phyloP scores from a whole-genome alignment of 2,329 filamentous ascomycete species.

The Cladosporium sp. region DNA sequence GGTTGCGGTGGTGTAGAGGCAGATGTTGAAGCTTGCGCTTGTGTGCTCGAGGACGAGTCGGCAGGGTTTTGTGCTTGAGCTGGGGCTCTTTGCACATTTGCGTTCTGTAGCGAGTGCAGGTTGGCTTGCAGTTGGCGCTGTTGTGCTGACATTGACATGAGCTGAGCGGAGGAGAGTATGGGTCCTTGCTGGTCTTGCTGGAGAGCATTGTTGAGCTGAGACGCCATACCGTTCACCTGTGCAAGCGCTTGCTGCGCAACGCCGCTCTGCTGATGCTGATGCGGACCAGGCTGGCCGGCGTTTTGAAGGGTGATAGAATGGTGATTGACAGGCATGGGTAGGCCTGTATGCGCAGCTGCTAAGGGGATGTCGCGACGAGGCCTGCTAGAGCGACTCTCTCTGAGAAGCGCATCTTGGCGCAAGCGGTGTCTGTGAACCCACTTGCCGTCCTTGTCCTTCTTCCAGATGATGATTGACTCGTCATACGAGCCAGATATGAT shows the following conservation, averaged over 20 bases:
- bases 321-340: neutral
- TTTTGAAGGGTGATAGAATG: slow-evolving; percentile 14
- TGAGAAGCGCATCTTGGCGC: slow-evolving; percentile 30
- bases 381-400: slow-evolving; percentile 17
- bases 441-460: slow-evolving; percentile 73
- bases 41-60: neutral
- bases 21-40: slow-evolving; percentile 13
- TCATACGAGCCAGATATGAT: slow-evolving; percentile 98
- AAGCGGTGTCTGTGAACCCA: slow-evolving; percentile 75
- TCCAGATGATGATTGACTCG: slow-evolving; percentile 94
- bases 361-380: slow-evolving; percentile 14
- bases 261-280: slow-evolving; percentile 21
- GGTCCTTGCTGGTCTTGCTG: slow-evolving; percentile 17
- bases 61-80: neutral
- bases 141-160: slow-evolving; percentile 16
- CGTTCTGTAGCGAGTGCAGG: slow-evolving; percentile 6
- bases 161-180: slow-evolving; percentile 23
- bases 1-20: neutral
- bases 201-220: slow-evolving; percentile 18
- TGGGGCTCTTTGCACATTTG: slow-evolving; percentile 19
- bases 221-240: slow-evolving; percentile 24
- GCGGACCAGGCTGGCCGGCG: slow-evolving; percentile 15
- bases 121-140: slow-evolving; percentile 19
- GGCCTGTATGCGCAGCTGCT: neutral
- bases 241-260: slow-evolving; percentile 23